Conservation (phyloP, 371 early-diverging fungal species). For the Haplosporangium sp. region DNA sequence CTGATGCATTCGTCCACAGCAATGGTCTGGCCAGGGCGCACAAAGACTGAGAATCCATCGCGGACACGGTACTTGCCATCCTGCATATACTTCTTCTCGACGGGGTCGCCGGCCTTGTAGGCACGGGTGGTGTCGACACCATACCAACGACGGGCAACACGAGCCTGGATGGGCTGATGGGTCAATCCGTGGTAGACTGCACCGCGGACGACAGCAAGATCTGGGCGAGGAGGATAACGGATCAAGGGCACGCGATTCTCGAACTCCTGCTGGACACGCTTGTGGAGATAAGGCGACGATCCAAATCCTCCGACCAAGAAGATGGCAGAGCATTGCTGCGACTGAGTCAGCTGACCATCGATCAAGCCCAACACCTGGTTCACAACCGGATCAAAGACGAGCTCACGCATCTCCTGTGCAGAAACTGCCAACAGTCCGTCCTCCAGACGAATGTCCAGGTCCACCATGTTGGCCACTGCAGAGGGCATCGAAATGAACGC, state of each 20-base stretch:
- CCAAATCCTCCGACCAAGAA: constrained; percentile 69
- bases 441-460: constrained; percentile 65
- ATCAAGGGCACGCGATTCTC: constrained; percentile 36
- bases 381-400: constrained; percentile 71
- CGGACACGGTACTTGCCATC: constrained; percentile 62
- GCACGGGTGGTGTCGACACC: constrained; percentile 72
- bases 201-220: constrained; percentile 56
- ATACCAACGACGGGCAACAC: constrained; percentile 70
- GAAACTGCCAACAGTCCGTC: constrained; percentile 66
- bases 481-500: constrained; percentile 67
- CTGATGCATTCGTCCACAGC: constrained; percentile 68
- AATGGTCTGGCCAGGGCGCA: constrained; percentile 67
- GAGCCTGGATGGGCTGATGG: constrained; percentile 66
- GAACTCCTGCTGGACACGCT: constrained; percentile 56
- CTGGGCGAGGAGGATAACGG: constrained; percentile 53
- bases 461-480: constrained; percentile 63
- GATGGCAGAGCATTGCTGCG: constrained; percentile 58
- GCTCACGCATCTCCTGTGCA: constrained; percentile 63
- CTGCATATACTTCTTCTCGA: constrained; percentile 58
- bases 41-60: constrained; percentile 70
- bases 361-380: constrained; percentile 67
- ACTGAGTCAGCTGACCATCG: constrained; percentile 65
- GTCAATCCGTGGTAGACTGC: constrained; percentile 67
- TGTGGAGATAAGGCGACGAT: constrained; percentile 59
- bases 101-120: constrained; percentile 65